phyloP scores from a whole-genome alignment of 2,329 filamentous ascomycete genomes.

The Dothistroma septosporum region DNA sequence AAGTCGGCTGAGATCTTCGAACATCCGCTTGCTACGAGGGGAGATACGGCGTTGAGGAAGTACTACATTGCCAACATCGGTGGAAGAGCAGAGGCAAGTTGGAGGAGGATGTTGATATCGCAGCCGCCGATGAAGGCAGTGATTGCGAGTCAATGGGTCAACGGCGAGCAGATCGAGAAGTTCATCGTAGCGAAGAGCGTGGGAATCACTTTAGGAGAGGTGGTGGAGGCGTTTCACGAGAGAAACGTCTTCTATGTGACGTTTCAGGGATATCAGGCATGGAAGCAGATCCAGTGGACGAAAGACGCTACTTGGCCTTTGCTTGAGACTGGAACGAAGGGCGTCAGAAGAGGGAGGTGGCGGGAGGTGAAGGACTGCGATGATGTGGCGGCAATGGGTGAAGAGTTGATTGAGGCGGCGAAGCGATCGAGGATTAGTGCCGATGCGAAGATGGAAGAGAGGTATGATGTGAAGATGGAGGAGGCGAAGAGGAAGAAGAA shows the following conservation, averaged over 20 bases:
- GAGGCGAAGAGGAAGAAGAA: neutral
- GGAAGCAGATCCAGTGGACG: neutral
- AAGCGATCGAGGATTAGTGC: neutral
- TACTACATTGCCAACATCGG: neutral
- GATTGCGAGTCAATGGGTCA: neutral
- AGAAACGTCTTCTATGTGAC: neutral
- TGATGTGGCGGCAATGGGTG: neutral
- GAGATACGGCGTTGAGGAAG: neutral
- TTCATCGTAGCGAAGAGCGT: neutral
- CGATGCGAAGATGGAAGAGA: neutral
- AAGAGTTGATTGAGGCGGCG: neutral
- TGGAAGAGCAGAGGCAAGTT: neutral
- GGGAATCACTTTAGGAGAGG: neutral
- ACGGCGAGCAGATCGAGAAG: neutral
- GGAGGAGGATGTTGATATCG: constrained; percentile 2
- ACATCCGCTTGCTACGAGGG: neutral
- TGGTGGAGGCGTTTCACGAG: neutral
- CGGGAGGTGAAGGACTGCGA: neutral
- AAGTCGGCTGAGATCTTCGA: neutral
- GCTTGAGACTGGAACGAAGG: neutral
- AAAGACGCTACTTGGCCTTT: neutral
- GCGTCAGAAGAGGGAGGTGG: neutral
- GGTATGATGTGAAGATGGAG: neutral
- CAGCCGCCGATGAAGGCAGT: neutral
- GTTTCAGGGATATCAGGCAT: neutral